phyloP scores from a whole-genome alignment of 371 early-diverging fungal species.

The Mortierella sp. region DNA sequence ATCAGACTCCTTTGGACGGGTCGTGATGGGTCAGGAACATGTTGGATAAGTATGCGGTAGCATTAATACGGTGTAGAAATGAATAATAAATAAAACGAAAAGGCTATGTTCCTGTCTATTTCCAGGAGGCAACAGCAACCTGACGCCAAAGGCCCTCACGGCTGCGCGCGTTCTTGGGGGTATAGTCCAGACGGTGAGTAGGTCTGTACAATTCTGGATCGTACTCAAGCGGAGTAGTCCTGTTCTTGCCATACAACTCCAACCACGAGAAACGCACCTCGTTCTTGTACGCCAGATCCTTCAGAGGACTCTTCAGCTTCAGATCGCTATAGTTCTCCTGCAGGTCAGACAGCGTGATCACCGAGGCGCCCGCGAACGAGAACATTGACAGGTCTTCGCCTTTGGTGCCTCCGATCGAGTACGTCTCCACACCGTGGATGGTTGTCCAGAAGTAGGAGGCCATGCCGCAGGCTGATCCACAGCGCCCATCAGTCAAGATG shows the following conservation, averaged over 20 bases:
- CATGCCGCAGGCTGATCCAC: conserved; percentile 44
- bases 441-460: conserved; percentile 6
- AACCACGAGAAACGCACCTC: conserved; percentile 13
- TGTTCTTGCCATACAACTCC: conserved; percentile 21
- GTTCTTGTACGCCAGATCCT: conserved; percentile 19
- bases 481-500: conserved; percentile 42
- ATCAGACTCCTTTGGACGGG: too few species aligned
- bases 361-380: conserved; percentile 38
- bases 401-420: conserved; percentile 25
- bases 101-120: too few species aligned
- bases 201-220: conserved; percentile 10
- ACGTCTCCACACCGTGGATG: conserved; percentile 16
- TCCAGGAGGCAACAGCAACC: conserved; percentile 31
- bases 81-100: neutral
- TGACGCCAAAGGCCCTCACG: conserved; percentile 41
- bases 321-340: neutral
- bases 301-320: conserved; percentile 11
- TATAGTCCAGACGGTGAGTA: conserved; percentile 21
- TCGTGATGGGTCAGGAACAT: too few species aligned
- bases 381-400: conserved; percentile 26
- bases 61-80: neutral
- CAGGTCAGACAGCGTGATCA: neutral
- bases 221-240: conserved; percentile 30
- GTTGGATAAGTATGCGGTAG: too few species aligned
- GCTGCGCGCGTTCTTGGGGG: conserved; percentile 16